Evolutionary conservation across 2,329 filamentous ascomycete species (phyloP), one percentile per base, ranked within the genome.

Genomic region (Xylariaceae sp.): DNA sequence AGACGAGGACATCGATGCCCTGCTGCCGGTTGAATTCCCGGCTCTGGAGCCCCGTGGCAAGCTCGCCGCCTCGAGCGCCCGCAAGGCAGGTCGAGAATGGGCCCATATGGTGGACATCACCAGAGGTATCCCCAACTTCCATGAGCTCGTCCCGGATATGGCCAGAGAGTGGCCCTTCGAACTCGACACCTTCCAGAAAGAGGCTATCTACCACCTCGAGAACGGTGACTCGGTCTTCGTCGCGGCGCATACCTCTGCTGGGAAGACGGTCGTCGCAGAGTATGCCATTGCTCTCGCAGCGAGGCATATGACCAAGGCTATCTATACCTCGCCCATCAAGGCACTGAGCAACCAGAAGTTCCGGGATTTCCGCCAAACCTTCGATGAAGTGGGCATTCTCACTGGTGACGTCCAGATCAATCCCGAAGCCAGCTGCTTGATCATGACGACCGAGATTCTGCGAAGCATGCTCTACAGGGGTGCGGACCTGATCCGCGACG

Each of bases 231-330:
- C 90, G 0, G 92, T 98, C 17, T 98, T 98, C 51, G 92, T 98
- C 32, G 92, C 92, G 8, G 92, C 92, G 1, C 92, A 98, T 56
- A 98, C 92, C 0, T 98, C 92, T 21, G 92, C 92, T 15, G 92
- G 92, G 36, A 98, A 98, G 66, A 98, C 92, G 1, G 92, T 96
- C 0, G 92, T 98, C 11, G 92, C 92, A 18, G 92, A 98, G 57
- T 98, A 98, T 59, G 92, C 90, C 31, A 96, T 98, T 57, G 88
- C 92, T 5, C 68, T 98, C 38, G 92, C 92, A 19, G 82, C 87
- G n/a, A 93, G 90, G 55, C 92, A 98, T 57, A 96, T 96, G 90
- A 98, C 92, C 7, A 98, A 98, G 58, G 90, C 92, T 15, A 98
- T 98, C 44, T 98, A 98, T 58, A 98, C 92, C 0, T 96, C 92